phyloP scores from a whole-genome alignment of 768 basidiomycete species.

The Boletales sp. region DNA sequence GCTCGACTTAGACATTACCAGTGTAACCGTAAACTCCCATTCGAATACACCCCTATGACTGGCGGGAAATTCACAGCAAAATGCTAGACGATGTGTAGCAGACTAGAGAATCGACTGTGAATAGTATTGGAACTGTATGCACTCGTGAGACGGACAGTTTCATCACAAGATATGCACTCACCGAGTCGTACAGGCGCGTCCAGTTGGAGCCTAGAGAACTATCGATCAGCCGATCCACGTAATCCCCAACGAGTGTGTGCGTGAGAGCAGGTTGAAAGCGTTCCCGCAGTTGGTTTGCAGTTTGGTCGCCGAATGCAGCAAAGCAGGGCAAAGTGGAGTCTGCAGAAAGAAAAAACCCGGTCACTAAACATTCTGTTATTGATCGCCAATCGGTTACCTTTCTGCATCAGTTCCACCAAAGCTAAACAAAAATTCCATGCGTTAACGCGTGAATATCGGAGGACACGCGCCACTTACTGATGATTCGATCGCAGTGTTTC shows the following conservation, averaged over 20 bases:
- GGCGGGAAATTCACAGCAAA: background rate
- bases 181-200: slow-evolving; percentile 95
- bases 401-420: slow-evolving; percentile 97
- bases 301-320: slow-evolving; percentile 84
- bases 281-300: slow-evolving; percentile 82
- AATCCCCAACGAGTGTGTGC: slow-evolving; percentile 77
- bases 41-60: slow-evolving; percentile 1
- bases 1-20: background rate
- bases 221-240: slow-evolving; percentile 88
- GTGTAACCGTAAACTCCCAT: background rate
- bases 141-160: background rate
- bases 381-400: slow-evolving; percentile 47
- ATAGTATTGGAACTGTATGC: slow-evolving; percentile 82
- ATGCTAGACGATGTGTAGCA: background rate
- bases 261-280: slow-evolving; percentile 92
- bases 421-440: slow-evolving; percentile 35
- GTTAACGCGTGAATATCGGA: background rate
- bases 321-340: slow-evolving; percentile 93
- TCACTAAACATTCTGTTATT: slow-evolving; percentile 1
- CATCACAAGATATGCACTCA: slow-evolving; percentile 34
- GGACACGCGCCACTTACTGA: slow-evolving; percentile 53
- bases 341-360: slow-evolving; percentile 23
- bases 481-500: slow-evolving; percentile 95
- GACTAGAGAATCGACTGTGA: slow-evolving; percentile 79
- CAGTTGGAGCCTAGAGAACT: slow-evolving; percentile 89